Conservation (phyloP, 768 basidiomycete genomes). For the Boletus sp. region DNA sequence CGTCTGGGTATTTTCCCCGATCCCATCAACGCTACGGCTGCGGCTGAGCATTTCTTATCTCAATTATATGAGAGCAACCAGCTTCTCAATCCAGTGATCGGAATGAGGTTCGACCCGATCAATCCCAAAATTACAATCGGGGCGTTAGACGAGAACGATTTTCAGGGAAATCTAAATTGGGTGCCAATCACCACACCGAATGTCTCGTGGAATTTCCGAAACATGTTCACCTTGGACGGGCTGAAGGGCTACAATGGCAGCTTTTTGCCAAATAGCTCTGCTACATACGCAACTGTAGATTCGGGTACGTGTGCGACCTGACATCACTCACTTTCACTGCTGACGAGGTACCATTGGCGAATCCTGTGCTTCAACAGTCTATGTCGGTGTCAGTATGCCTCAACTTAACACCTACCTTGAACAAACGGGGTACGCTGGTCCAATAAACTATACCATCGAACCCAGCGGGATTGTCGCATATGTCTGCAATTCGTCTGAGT, state of each 20-base stretch:
- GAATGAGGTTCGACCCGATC: conserved; percentile 20
- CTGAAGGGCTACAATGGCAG: conserved; percentile 22
- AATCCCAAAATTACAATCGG: conserved; percentile 30
- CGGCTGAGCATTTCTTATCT: conserved; percentile 16
- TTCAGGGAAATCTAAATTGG: conserved; percentile 22
- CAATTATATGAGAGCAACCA: conserved; percentile 11
- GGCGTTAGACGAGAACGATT: conserved; percentile 21
- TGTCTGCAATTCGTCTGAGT: conserved; percentile 18
- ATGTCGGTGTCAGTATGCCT: conserved; percentile 4
- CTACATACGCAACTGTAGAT: conserved; percentile 6
- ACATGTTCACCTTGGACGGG: conserved; percentile 12
- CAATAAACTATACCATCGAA: conserved; percentile 9
- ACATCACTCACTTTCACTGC: not conserved
- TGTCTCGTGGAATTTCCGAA: conserved; percentile 2
- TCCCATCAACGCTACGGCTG: conserved; percentile 21
- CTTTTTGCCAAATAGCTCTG: conserved; percentile 8
- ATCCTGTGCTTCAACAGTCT: conserved; percentile 1
- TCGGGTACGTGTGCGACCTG: conserved; percentile 6
- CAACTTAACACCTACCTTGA: conserved; percentile 4
- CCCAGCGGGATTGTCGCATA: conserved; percentile 10
- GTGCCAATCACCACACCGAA: conserved; percentile 19
- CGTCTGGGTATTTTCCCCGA: conserved; percentile 20
- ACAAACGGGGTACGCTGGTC: conserved; percentile 12
- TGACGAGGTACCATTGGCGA: not conserved
- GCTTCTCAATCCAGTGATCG: conserved; percentile 24